These are phyloP conservation scores for Nicotiana sylvestris DNA, from an alignment of 257 asterid species.

Conservation along the genomic window DNA sequence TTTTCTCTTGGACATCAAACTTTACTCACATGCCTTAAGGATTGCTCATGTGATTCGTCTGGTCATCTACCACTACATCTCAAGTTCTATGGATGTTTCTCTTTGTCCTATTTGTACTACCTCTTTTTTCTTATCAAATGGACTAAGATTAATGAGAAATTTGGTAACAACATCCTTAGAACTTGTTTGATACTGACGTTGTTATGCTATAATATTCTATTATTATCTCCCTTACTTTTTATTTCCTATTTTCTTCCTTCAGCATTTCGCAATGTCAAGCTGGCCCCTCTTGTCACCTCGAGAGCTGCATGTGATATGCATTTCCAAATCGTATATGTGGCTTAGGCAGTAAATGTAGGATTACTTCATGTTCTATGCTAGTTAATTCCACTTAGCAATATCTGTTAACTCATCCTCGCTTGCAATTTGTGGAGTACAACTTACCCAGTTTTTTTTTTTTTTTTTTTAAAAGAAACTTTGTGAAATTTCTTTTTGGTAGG, in stretches of 20 bases:
- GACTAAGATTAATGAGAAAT: neutral
- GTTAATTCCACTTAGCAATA: neutral
- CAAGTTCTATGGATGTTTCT: neutral
- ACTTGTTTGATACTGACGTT: neutral
- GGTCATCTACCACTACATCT: neutral
- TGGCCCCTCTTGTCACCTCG: neutral
- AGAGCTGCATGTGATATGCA: neutral
- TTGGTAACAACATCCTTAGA: neutral
- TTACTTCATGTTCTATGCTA: neutral
- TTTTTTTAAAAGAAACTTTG: neutral
- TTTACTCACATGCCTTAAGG: neutral
- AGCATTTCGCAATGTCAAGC: neutral
- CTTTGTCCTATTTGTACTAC: neutral
- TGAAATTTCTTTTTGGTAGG: neutral
- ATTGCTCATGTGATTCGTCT: neutral
- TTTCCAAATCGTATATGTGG: neutral
- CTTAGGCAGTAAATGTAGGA: no score
- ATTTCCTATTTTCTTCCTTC: neutral
- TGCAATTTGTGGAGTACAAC: neutral
- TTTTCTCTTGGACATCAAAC: neutral
- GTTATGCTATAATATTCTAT: neutral
- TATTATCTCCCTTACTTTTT: neutral
- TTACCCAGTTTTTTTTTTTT: neutral
- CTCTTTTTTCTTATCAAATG: neutral
- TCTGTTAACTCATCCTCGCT: neutral